Conservation (phyloP, 2,329 filamentous ascomycete species). For the Huntiella decipiens region DNA sequence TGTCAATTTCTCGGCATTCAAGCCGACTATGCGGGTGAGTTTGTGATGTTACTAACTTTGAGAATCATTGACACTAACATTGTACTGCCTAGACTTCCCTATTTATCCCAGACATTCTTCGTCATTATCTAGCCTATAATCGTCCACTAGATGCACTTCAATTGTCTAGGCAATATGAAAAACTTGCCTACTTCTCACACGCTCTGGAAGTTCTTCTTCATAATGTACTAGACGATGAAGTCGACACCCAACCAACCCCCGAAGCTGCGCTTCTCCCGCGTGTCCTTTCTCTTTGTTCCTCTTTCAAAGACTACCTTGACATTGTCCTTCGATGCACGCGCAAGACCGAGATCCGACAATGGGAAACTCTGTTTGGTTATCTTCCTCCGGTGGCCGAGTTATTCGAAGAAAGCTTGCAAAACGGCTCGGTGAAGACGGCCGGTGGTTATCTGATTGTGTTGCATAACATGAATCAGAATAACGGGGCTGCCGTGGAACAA, state of each 20-base stretch:
- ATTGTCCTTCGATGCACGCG: conserved; percentile 93
- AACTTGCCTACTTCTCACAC: conserved; percentile 81
- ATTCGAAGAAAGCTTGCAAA: conserved; percentile 77
- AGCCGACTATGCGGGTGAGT: conserved; percentile 69
- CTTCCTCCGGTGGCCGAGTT: conserved; percentile 77
- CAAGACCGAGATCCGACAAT: conserved; percentile 88
- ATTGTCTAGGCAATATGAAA: conserved; percentile 67
- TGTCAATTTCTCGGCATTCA: conserved; percentile 74
- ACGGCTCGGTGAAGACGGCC: conserved; percentile 79
- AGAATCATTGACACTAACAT: background rate
- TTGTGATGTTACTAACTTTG: background rate
- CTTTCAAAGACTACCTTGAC: conserved; percentile 72
- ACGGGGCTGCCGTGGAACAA: conserved; percentile 46
- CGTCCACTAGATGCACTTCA: conserved; percentile 65
- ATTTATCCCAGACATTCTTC: conserved; percentile 74
- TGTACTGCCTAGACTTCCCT: conserved; percentile 51
- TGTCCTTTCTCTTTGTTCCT: conserved; percentile 45
- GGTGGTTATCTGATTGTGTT: conserved; percentile 91
- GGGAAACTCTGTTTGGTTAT: conserved; percentile 83
- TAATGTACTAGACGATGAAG: conserved; percentile 84
- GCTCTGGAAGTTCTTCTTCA: conserved; percentile 83
- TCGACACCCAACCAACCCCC: conserved; percentile 48
- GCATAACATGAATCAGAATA: conserved; percentile 59
- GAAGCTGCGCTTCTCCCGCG: conserved; percentile 46
- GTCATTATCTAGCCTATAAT: conserved; percentile 56